Evolutionary conservation across 768 basidiomycete species (phyloP).

Genomic region (Cubamyces sp.): DNA sequence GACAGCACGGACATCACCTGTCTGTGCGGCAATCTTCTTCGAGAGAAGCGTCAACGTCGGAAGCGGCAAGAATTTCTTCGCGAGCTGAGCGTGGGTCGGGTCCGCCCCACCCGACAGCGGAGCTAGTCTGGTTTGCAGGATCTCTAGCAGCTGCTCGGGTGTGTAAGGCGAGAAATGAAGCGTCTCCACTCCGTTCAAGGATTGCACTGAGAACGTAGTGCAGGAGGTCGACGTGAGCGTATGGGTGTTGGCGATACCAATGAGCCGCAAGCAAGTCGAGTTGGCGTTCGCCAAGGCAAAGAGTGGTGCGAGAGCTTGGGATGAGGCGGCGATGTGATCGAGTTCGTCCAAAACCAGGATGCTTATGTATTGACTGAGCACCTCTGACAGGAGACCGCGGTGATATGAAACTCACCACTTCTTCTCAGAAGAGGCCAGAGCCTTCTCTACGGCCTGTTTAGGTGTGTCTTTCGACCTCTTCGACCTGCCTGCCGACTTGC

Average conservation of each 20-base stretch:
- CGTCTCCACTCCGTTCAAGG: slow-evolving; percentile 50
- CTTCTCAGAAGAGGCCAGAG: slow-evolving; percentile 46
- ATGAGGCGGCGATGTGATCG: slow-evolving; percentile 73
- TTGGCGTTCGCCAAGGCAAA: slow-evolving; percentile 68
- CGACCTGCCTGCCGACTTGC: slow-evolving; percentile 42
- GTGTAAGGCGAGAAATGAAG: slow-evolving; percentile 85
- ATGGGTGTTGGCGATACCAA: slow-evolving; percentile 90
- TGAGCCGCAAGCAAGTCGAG: slow-evolving; percentile 59
- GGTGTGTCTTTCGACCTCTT: slow-evolving; percentile 48
- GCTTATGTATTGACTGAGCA: slow-evolving; percentile 40
- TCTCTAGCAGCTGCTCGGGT: slow-evolving; percentile 67
- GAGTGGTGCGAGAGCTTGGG: slow-evolving; percentile 60
- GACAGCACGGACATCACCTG: slow-evolving; percentile 81
- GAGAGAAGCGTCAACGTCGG: slow-evolving; percentile 71
- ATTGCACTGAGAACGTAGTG: slow-evolving; percentile 40
- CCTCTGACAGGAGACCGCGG: slow-evolving; percentile 16
- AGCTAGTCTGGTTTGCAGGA: slow-evolving; percentile 66
- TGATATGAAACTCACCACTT: slow-evolving; percentile 52
- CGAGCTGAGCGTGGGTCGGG: slow-evolving; percentile 18
- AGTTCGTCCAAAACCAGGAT: slow-evolving; percentile 86
- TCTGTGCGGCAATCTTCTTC: slow-evolving; percentile 80
- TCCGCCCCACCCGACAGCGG: slow-evolving; percentile 45
- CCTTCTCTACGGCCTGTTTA: slow-evolving; percentile 43
- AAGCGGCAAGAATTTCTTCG: slow-evolving; percentile 61
- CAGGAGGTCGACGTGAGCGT: slow-evolving; percentile 66